phyloP scores from a whole-genome alignment of 768 basidiomycete species.

The Mrakia frigida region DNA sequence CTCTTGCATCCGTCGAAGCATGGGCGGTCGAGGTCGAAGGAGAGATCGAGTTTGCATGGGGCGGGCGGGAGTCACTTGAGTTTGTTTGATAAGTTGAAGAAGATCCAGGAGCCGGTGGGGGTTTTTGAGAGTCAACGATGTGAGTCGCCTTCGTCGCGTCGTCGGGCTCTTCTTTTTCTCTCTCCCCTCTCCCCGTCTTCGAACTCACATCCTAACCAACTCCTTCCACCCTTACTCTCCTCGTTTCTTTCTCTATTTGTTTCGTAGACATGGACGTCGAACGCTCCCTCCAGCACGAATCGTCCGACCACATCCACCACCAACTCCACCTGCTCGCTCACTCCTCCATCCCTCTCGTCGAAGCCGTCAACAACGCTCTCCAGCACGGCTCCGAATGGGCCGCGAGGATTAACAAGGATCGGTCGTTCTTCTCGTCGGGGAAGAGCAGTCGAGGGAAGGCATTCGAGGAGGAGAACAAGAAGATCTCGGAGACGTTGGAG shows the following conservation, averaged over 20 bases:
- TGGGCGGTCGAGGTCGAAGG: constrained; percentile 1
- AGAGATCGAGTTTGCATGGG: constrained; percentile 4
- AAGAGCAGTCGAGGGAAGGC: neutral
- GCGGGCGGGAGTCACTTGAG: constrained; percentile 13
- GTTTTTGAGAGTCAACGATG: constrained; percentile 27
- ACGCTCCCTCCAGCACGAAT: neutral
- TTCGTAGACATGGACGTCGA: constrained; percentile 29
- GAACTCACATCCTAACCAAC: no score
- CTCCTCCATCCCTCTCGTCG: constrained; percentile 26
- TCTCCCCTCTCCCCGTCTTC: no score
- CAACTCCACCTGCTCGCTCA: constrained; percentile 29
- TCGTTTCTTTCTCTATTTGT: no score
- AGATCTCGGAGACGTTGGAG: constrained; percentile 1
- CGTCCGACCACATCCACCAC: constrained; percentile 16
- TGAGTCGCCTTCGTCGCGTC: no score
- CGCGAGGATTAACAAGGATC: constrained; percentile 27
- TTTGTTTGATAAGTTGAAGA: constrained; percentile 28
- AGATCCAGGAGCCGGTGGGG: constrained; percentile 30
- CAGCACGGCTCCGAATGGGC: constrained; percentile 9
- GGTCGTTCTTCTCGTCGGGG: constrained; percentile 15
- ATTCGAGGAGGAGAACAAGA: constrained; percentile 20
- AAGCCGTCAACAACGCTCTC: constrained; percentile 14
- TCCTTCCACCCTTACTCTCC: no score
- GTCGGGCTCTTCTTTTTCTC: no score
- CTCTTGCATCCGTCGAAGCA: neutral